Percentiles rank a stretch among this genome's conserved stretches.
Evolutionary conservation across 2,329 filamentous ascomycete genomes (phyloP).

Genomic region (Epichloe typhina): DNA sequence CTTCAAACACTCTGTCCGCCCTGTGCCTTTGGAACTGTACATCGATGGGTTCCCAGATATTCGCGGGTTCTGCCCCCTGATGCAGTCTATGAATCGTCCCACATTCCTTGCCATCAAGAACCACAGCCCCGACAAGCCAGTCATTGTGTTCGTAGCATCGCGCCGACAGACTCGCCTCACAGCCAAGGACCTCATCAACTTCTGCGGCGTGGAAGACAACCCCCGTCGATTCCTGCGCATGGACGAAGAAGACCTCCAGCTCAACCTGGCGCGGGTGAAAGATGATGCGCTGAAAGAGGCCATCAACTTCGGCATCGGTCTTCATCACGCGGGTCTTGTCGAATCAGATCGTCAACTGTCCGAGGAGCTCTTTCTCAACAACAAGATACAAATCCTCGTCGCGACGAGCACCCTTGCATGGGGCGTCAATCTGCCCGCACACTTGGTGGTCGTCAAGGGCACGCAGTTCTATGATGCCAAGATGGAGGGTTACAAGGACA

Average conservation of each 20-base stretch:
- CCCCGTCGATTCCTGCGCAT: constrained; percentile 85
- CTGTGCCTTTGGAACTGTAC: constrained; percentile 88
- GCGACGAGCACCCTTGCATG: constrained; percentile 94
- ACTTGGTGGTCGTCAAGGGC: constrained; percentile 93
- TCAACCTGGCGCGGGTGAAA: constrained; percentile 81
- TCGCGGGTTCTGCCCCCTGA: constrained; percentile 93
- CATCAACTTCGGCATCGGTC: constrained; percentile 90
- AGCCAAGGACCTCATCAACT: constrained; percentile 91
- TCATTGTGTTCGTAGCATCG: constrained; percentile 96
- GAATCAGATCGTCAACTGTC: constrained; percentile 85
- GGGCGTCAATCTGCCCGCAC: constrained; percentile 95
- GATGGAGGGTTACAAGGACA: constrained; percentile 93
- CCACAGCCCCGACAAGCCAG: constrained; percentile 90
- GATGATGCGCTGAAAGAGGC: constrained; percentile 87
- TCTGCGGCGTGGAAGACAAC: constrained; percentile 97
- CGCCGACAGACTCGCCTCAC: constrained; percentile 89
- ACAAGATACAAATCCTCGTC: constrained; percentile 94
- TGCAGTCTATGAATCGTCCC: constrained; percentile 98
- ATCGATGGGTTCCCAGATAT: constrained; percentile 96
- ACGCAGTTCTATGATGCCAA: constrained; percentile 98
- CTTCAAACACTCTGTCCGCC: constrained; percentile 91
- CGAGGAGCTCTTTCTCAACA: constrained; percentile 90
- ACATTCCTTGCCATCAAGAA: constrained; percentile 94
- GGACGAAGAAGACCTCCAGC: constrained; percentile 83
- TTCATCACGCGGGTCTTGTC: constrained; percentile 93